Conservation (phyloP, 2,329 filamentous ascomycete species). For the Colletotrichum echinochloae region DNA sequence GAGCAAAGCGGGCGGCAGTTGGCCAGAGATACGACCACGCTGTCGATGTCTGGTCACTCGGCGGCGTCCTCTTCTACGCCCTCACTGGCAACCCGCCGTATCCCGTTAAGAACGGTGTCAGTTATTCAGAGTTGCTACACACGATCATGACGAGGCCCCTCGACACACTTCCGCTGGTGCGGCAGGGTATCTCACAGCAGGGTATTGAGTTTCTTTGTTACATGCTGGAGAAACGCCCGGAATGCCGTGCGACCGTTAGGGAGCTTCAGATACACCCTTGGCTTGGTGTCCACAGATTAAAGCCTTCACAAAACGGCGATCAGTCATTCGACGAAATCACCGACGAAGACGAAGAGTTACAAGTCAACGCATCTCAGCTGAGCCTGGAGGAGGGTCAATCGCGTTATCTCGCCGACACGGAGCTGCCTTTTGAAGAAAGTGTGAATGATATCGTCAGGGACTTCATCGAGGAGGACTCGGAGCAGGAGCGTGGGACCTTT, state of each 20-base stretch:
- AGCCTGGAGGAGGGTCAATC: conserved; percentile 65
- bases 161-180: conserved; percentile 73
- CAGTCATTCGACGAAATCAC: conserved; percentile 71
- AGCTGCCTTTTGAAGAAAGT: conserved; percentile 47
- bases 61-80: conserved; percentile 89
- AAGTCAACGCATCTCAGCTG: conserved; percentile 71
- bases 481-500: conserved; percentile 82
- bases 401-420: conserved; percentile 37
- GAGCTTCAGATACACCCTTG: conserved; percentile 80
- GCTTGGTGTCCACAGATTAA: conserved; percentile 62
- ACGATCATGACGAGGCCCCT: conserved; percentile 86
- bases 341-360: conserved; percentile 68
- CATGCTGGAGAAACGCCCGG: conserved; percentile 88
- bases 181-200: conserved; percentile 68
- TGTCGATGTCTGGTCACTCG: conserved; percentile 96
- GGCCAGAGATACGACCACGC: conserved; percentile 86
- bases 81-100: conserved; percentile 86
- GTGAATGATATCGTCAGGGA: conserved; percentile 55
- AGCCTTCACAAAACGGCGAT: conserved; percentile 48
- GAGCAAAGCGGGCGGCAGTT: conserved; percentile 65
- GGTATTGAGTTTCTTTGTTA: conserved; percentile 79
- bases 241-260: conserved; percentile 78
- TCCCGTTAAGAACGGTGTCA: conserved; percentile 79
- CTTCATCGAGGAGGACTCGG: conserved; percentile 74
- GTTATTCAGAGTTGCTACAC: conserved; percentile 82